A percentile compares a stretch with the other conserved stretches of the same genome.
phyloP scores from a whole-genome alignment of 768 basidiomycete genomes.

The Fomitopsis serialis region DNA sequence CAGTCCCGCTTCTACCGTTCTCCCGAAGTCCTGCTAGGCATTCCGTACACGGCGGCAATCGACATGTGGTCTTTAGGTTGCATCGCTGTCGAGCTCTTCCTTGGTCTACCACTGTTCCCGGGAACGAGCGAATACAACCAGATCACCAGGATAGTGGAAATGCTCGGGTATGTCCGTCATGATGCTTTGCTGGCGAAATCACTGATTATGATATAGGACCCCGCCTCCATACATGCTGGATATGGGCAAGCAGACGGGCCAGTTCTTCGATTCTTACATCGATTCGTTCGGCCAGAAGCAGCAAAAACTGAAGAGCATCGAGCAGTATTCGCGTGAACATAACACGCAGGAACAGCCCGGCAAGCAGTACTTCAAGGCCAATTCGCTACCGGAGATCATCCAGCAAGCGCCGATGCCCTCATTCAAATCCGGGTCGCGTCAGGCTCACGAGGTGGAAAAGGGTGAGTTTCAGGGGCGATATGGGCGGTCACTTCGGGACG shows the following conservation, averaged over 20 bases:
- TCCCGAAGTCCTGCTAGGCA: slow-evolving; percentile 92
- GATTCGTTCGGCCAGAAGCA: slow-evolving; percentile 79
- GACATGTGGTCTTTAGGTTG: slow-evolving; percentile 99
- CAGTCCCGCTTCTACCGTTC: slow-evolving; percentile 98
- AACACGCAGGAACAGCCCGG: slow-evolving; percentile 95
- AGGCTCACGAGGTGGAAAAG: slow-evolving; percentile 82
- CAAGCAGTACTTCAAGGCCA: slow-evolving; percentile 98
- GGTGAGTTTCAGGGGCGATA: slow-evolving; percentile 39
- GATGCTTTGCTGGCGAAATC: neutral
- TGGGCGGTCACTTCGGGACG: neutral
- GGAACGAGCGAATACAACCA: slow-evolving; percentile 99
- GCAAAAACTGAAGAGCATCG: slow-evolving; percentile 83
- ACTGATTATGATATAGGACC: slow-evolving; percentile 41
- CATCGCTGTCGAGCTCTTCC: slow-evolving; percentile 96
- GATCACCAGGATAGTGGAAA: slow-evolving; percentile 92
- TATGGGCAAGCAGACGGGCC: slow-evolving; percentile 88
- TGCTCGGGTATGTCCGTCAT: slow-evolving; percentile 78
- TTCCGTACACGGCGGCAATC: slow-evolving; percentile 91
- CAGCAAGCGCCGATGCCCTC: slow-evolving; percentile 91
- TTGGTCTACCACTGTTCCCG: slow-evolving; percentile 93
- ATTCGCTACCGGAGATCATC: slow-evolving; percentile 90
- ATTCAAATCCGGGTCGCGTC: slow-evolving; percentile 67
- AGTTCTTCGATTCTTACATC: slow-evolving; percentile 84
- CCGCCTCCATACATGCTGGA: slow-evolving; percentile 94
- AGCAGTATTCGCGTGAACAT: slow-evolving; percentile 95